Conservation (phyloP, 1,139 yeast species). For the Geotrichum macrosporum region DNA sequence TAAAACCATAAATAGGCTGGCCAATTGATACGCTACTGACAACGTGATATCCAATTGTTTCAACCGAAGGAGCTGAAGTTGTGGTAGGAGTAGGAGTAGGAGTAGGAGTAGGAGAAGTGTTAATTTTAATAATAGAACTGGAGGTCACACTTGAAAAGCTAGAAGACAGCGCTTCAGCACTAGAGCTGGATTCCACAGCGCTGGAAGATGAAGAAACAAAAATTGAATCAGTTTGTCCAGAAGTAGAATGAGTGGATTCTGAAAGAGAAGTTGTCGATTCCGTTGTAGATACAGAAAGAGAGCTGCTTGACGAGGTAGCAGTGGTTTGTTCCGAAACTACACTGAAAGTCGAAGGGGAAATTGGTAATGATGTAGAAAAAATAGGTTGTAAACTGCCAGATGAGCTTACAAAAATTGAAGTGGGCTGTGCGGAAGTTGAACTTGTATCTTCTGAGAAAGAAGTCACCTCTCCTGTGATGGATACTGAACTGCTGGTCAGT, state of each 20-base stretch:
- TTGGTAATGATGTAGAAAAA: too few species aligned
- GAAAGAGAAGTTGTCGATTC: too few species aligned
- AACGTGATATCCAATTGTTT: too few species aligned
- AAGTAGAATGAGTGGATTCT: slow-evolving; percentile 3
- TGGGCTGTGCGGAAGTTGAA: neutral
- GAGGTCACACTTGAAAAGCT: neutral
- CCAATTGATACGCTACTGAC: too few species aligned
- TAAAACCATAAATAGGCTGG: too few species aligned
- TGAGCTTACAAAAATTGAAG: too few species aligned
- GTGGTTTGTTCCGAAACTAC: too few species aligned
- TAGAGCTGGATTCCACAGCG: neutral
- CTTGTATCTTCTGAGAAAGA: too few species aligned
- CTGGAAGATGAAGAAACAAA: neutral
- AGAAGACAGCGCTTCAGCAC: neutral
- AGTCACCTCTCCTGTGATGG: neutral
- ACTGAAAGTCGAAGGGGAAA: too few species aligned
- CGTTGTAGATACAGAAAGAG: neutral
- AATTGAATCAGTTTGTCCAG: neutral
- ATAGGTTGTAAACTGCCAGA: too few species aligned
- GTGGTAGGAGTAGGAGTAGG: too few species aligned
- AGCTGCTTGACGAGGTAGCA: neutral
- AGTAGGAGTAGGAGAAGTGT: neutral
- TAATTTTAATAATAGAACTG: neutral
- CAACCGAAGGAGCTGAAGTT: too few species aligned
- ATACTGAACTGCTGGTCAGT: neutral